Base-by-base conservation (phyloP, 2,329 filamentous ascomycete species). In the Claviceps pazoutovae region DNA sequence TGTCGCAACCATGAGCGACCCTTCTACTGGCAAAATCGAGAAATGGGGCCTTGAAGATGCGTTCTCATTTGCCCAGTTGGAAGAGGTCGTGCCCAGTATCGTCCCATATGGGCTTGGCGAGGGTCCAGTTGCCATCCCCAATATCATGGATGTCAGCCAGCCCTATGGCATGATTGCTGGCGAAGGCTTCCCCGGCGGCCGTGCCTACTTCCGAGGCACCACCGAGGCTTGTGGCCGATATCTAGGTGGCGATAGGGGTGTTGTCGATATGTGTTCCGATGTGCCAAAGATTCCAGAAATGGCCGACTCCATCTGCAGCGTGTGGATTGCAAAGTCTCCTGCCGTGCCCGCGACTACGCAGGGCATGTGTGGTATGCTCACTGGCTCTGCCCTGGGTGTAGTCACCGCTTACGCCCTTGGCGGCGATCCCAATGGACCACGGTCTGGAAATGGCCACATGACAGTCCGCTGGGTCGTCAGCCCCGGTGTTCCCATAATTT, bases 111-210 rank as follows among this genome's bases (percentile, higher is more conserved):
- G 91, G 3, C 65, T 90, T 48, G 88, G 86, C 4, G 74, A 87
- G 36, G 89, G 88, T 5, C 83, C 88, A 49, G 82, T 88, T 9
- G 88, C 85, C 16, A 71, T 83, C 23, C 86, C 87, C 1, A 96
- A 96, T 61, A 79, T 86, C 38, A 90, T 96, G 84, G 90, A 95
- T 63, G 79, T 95, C 38, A 95, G 89, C 62, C 86, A 91, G 60
- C 78, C 80, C 8, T 90, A 86, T 62, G 91, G 91, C 8, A 79
- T 91, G 69, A 71, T 95, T 7, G 83, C 87, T 51, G 91, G 89
- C 3, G 88, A 95, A 70, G 90, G 88, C 2, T 88, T 84, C 52
- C 89, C 89, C 0, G 86, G 87, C 48, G 90, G 91, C 3, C 82
- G 84, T 52, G 77, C 81, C 45, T 93, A 90, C 64, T 94, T 85